phyloP scores from a whole-genome alignment of 768 basidiomycete genomes.

The Hypholoma fasciculare region DNA sequence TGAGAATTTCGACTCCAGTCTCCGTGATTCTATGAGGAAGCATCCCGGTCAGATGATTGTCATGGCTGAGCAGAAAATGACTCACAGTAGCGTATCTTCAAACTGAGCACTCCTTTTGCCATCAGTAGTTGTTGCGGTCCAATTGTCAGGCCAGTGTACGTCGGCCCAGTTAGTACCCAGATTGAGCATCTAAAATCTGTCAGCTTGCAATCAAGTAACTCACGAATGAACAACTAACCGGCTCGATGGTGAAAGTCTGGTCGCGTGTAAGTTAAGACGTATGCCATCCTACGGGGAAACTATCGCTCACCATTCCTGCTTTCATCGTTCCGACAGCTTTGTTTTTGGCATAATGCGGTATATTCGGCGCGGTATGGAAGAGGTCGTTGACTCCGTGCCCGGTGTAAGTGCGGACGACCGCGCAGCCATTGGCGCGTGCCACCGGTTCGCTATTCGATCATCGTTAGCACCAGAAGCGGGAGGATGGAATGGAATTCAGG shows the following conservation, averaged over 20 bases:
- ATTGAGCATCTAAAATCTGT: constrained; percentile 80
- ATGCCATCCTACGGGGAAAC: neutral
- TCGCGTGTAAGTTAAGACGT: constrained; percentile 2
- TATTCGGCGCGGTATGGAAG: constrained; percentile 85
- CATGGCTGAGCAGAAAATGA: constrained; percentile 15
- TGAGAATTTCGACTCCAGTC: constrained; percentile 86
- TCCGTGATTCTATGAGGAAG: constrained; percentile 73
- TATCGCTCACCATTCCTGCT: constrained; percentile 75
- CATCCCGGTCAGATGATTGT: neutral
- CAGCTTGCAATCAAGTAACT: constrained; percentile 9
- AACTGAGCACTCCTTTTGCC: constrained; percentile 94
- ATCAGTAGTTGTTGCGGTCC: constrained; percentile 94
- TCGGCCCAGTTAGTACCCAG: constrained; percentile 75
- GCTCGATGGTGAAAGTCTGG: constrained; percentile 76
- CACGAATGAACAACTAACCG: constrained; percentile 38
- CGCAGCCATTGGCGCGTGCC: constrained; percentile 79
- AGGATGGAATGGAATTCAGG: neutral
- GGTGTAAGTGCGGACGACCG: constrained; percentile 90
- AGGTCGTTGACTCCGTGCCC: constrained; percentile 89
- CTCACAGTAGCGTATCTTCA: constrained; percentile 94
- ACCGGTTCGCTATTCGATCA: constrained; percentile 72
- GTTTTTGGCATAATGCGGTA: constrained; percentile 94
- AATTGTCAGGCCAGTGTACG: constrained; percentile 91
- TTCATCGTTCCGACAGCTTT: constrained; percentile 94
- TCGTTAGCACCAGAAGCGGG: neutral